Percentiles rank a stretch among this genome's conserved stretches.
phyloP scores from a whole-genome alignment of 768 basidiomycete genomes.

The Trichaptum fuscoviolaceum region DNA sequence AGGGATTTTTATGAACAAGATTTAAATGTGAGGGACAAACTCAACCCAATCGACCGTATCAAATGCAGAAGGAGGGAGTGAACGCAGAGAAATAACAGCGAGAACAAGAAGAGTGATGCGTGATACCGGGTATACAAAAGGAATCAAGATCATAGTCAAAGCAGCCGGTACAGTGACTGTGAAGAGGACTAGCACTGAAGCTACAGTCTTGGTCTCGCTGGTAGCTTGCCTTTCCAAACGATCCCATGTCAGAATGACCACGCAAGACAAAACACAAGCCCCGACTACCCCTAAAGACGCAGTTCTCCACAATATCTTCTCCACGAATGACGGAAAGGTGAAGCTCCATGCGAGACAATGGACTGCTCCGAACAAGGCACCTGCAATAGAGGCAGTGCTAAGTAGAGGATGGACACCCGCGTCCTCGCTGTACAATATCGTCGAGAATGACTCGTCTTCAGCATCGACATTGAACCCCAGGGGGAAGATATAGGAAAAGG shows the following conservation, averaged over 20 bases:
- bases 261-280: not conserved
- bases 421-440: not conserved
- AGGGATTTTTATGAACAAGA: no score
- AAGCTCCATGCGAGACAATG: not conserved
- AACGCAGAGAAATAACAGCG: slow-evolving; percentile 15
- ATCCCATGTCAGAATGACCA: no score
- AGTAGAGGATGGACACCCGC: not conserved
- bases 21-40: slow-evolving; percentile 16
- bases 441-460: not conserved
- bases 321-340: not conserved
- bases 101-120: slow-evolving; percentile 12
- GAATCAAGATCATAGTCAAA: not conserved
- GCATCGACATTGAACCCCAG: not conserved
- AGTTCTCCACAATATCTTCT: slow-evolving; percentile 7
- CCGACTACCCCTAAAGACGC: slow-evolving; percentile 8
- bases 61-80: slow-evolving; percentile 11
- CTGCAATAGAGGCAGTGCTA: not conserved
- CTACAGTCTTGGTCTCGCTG: no score
- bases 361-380: not conserved
- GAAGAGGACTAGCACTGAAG: no score
- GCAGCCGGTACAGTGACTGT: no score
- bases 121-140: slow-evolving; percentile 12
- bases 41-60: slow-evolving; percentile 12
- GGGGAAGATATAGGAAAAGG: not conserved
- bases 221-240: no score